Evolutionary conservation across 352 stramenopile species (phyloP).

Genomic region (Pythium vanterpoolii): DNA sequence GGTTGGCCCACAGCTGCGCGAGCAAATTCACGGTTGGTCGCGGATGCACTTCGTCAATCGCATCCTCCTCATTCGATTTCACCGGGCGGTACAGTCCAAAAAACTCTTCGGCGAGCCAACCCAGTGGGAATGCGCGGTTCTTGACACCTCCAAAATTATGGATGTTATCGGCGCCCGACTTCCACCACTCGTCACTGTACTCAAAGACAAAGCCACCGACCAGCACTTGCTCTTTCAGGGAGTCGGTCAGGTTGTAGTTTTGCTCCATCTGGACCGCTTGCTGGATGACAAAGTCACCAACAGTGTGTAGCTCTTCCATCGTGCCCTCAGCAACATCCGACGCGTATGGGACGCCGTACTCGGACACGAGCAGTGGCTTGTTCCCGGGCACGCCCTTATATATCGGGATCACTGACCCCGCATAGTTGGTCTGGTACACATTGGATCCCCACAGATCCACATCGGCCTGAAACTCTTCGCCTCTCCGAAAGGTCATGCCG

Average conservation of each 20-base stretch:
- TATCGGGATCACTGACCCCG: conserved; percentile 45
- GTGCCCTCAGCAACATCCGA: conserved; percentile 39
- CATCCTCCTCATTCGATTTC: conserved; percentile 3
- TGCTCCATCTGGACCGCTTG: conserved; percentile 50
- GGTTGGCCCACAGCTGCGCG: conserved; percentile 38
- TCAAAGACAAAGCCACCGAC: conserved; percentile 74
- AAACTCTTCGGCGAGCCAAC: conserved; percentile 61
- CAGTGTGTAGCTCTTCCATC: conserved; percentile 34
- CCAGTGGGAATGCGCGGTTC: conserved; percentile 56
- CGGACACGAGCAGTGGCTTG: conserved; percentile 56
- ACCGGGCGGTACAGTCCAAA: conserved; percentile 44
- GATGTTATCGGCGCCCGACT: conserved; percentile 40
- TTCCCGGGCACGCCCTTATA: conserved; percentile 37
- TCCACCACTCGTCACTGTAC: conserved; percentile 81
- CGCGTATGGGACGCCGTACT: conserved; percentile 66
- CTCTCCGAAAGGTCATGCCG: conserved; percentile 38
- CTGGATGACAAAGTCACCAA: conserved; percentile 40
- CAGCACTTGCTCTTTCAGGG: conserved; percentile 44
- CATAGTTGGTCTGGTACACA: conserved; percentile 66
- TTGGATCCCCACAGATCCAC: conserved; percentile 75
- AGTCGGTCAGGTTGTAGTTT: conserved; percentile 49
- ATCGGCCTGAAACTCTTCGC: conserved; percentile 42
- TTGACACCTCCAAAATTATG: conserved; percentile 49
- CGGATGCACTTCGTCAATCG: conserved; percentile 27
- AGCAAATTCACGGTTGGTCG: conserved; percentile 55